Evolutionary conservation across 2,329 filamentous ascomycete species (phyloP).

Genomic region (Ascochyta pisi): DNA sequence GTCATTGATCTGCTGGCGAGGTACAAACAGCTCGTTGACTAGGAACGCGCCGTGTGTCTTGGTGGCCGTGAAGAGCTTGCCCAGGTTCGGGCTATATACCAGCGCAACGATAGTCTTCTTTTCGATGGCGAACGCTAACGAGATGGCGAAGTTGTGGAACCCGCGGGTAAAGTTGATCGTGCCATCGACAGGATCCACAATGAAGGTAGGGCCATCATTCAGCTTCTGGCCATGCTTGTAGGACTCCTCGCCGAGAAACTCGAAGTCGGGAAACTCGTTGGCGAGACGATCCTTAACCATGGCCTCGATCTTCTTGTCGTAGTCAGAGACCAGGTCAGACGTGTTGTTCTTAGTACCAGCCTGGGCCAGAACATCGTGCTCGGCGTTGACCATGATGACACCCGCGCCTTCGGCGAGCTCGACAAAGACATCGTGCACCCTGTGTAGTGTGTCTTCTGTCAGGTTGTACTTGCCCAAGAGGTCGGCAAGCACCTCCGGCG

Average conservation of each 20-base stretch:
- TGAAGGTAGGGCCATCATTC: slow-evolving; percentile 41
- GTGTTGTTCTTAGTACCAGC: slow-evolving; percentile 46
- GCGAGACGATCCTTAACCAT: slow-evolving; percentile 56
- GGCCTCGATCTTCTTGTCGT: slow-evolving; percentile 61
- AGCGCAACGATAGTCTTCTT: slow-evolving; percentile 46
- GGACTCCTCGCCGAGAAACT: slow-evolving; percentile 50
- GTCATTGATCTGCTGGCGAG: slow-evolving; percentile 2
- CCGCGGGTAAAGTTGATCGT: slow-evolving; percentile 51
- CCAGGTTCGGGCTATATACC: slow-evolving; percentile 46
- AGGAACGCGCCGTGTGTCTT: slow-evolving; percentile 43
- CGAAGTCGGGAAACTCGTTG: slow-evolving; percentile 54
- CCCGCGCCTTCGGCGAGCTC: slow-evolving; percentile 39
- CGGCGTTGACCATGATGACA: slow-evolving; percentile 44
- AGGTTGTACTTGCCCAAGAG: slow-evolving; percentile 29
- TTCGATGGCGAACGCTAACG: slow-evolving; percentile 39
- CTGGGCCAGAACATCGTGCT: slow-evolving; percentile 31
- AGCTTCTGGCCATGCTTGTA: slow-evolving; percentile 43
- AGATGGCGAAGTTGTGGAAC: slow-evolving; percentile 47
- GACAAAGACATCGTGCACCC: slow-evolving; percentile 30
- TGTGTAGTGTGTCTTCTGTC: slow-evolving; percentile 15
- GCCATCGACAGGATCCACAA: slow-evolving; percentile 50
- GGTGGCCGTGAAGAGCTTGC: slow-evolving; percentile 46
- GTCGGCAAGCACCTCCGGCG: slow-evolving; percentile 22
- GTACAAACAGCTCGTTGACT: slow-evolving; percentile 22
- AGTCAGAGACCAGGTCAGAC: slow-evolving; percentile 62